Evolutionary conservation across 2,329 filamentous ascomycete genomes (phyloP), one percentile per base, ranked within the genome.

Genomic region (Fusarium denticulatum): DNA sequence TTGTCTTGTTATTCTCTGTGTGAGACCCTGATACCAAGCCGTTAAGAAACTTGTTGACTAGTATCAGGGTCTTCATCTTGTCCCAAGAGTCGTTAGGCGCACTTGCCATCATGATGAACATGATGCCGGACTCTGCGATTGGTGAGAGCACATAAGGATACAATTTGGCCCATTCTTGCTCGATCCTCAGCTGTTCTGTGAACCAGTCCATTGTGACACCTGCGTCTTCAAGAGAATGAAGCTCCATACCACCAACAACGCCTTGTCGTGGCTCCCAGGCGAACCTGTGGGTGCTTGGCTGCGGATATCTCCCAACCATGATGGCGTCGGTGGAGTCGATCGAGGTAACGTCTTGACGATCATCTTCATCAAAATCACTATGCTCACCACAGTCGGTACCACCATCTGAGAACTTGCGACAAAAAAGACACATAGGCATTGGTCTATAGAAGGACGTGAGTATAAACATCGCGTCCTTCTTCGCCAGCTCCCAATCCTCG

Each of bases 11-110:
- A 0, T 16, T 11, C 13, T 16, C 8, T 14, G 30, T 26, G 16
- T 30, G 18, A 11, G 46, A 30, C 16, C 53, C 53, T 28, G 16
- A 13, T n/a, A 63, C 32, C 18, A 63, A 22, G 15, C 60, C 60
- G 20, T 60, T 60, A 6, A 63, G 53, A 22, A 60, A 63, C 34
- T 60, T 63, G 20, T 63, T 63, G 30, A 22, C 53, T n/a, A 63
- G 18, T 30, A 63, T 40, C 18, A 63, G 20, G 10, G 42, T 24
- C 28, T 60, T 63, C 8, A 60, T 36, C 16, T 46, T 63, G 20
- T 60, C 53, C 28, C 26, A 40, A 10, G 24, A 22, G 10, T 34
- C 53, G 6, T 20, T 22, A 13, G 43, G 56, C 12, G 42, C 42
- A 14, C 53, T n/a, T 3, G 11, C 5, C 12, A 14, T 15, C 60